Percentiles rank a stretch among this genome's conserved stretches.
Evolutionary conservation across 108 stramenopile genomes (phyloP).

Genomic region (Craspedostauros australis): DNA sequence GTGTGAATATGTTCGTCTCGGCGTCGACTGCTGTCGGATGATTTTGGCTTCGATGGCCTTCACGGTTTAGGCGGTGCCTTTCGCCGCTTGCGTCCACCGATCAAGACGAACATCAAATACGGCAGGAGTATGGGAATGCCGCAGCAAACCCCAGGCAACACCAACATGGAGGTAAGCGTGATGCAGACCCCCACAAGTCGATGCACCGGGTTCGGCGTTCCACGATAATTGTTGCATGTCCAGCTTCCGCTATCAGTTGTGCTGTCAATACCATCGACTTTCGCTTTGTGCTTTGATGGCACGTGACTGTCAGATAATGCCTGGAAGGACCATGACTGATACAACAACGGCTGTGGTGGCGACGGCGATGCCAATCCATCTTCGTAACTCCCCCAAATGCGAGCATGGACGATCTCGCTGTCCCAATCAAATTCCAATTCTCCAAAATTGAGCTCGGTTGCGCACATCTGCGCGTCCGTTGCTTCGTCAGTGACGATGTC

Average conservation of each 20-base stretch:
- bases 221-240: constrained; percentile 8
- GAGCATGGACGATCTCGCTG: constrained; percentile 7
- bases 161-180: too few relatives aligned
- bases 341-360: not conserved
- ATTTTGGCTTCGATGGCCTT: too few relatives aligned
- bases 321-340: too few relatives aligned
- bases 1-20: too few relatives aligned
- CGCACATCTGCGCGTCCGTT: constrained; percentile 37
- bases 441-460: constrained; percentile 54
- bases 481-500: constrained; percentile 30
- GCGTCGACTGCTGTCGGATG: too few relatives aligned
- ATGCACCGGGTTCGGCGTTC: not conserved
- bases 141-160: too few relatives aligned
- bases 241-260: not conserved
- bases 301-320: too few relatives aligned
- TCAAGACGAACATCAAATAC: too few relatives aligned
- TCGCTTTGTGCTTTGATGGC: not conserved
- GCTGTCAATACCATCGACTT: not conserved
- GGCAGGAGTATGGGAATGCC: too few relatives aligned
- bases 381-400: constrained; percentile 11
- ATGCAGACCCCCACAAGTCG: not conserved
- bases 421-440: constrained; percentile 62
- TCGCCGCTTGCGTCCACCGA: too few relatives aligned
- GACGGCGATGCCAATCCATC: constrained; percentile 12
- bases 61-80: too few relatives aligned